Evolutionary conservation across 2,329 filamentous ascomycete species (phyloP).

Genomic region (Corynespora cassiicola): DNA sequence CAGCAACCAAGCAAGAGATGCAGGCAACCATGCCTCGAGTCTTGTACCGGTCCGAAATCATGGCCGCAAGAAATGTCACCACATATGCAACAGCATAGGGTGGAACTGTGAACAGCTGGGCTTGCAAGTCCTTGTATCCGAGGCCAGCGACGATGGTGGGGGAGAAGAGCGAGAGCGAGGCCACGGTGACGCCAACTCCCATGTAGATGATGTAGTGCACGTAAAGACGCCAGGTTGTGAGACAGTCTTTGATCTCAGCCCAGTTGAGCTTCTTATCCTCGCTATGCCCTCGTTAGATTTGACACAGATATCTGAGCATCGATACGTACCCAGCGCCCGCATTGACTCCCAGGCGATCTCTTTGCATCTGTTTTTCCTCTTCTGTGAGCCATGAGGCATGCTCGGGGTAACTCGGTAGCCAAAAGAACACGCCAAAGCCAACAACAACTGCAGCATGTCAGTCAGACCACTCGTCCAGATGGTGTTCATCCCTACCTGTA

Average conservation of each 20-base stretch:
- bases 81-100: constrained; percentile 68
- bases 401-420: constrained; percentile 56
- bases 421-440: constrained; percentile 51
- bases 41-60: constrained; percentile 5
- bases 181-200: neutral
- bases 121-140: constrained; percentile 59
- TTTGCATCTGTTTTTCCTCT: constrained; percentile 39
- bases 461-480: too few relatives aligned
- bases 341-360: constrained; percentile 49
- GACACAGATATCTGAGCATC: neutral
- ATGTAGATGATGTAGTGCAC: constrained; percentile 55
- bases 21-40: constrained; percentile 6
- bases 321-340: constrained; percentile 41
- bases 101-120: constrained; percentile 71
- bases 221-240: constrained; percentile 59
- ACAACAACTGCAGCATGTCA: constrained; percentile 3
- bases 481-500: constrained; percentile 39
- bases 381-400: constrained; percentile 51
- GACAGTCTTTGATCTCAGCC: constrained; percentile 52
- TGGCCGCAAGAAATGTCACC: constrained; percentile 40
- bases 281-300: neutral
- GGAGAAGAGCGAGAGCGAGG: constrained; percentile 61
- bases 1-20: constrained; percentile 1
- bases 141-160: constrained; percentile 68
- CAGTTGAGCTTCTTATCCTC: constrained; percentile 54